phyloP scores from a whole-genome alignment of 345 rosid species.

The Limnanthes douglasii region DNA sequence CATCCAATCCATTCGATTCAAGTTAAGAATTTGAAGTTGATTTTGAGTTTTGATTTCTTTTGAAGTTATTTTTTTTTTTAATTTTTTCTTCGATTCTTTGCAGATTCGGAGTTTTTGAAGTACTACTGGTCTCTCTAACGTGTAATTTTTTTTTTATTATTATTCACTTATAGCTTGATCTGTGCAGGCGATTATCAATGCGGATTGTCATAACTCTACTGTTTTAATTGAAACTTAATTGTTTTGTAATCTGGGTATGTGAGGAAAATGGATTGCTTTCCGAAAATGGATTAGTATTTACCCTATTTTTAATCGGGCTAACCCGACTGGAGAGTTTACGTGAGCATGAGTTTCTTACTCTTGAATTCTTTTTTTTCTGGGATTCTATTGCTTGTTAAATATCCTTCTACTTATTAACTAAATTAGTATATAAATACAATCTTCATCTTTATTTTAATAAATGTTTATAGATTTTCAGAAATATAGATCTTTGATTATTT shows the following conservation, averaged over 20 bases:
- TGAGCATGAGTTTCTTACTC: conserved; percentile 18
- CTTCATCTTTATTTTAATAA: conserved; percentile 10
- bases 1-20: conserved; percentile 2
- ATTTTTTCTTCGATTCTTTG: conserved; percentile 1
- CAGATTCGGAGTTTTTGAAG: conserved; percentile 15
- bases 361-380: conserved; percentile 25
- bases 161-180: conserved; percentile 5
- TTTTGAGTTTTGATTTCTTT: too few species aligned
- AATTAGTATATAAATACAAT: too few species aligned
- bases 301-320: conserved; percentile 15
- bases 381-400: conserved; percentile 23
- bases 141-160: conserved; percentile 1
- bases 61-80: background rate
- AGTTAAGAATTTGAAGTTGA: conserved; percentile 2
- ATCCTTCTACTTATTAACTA: conserved; percentile 32
- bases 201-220: too few species aligned
- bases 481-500: conserved; percentile 1
- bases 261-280: conserved; percentile 6
- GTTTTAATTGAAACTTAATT: too few species aligned
- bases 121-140: conserved; percentile 9
- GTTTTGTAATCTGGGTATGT: conserved; percentile 19
- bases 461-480: background rate
- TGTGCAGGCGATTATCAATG: too few species aligned
- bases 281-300: conserved; percentile 9
- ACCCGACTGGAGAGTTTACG: conserved; percentile 20